phyloP scores from a whole-genome alignment of 345 rosid species.

The Chamaenerion angustifolium region DNA sequence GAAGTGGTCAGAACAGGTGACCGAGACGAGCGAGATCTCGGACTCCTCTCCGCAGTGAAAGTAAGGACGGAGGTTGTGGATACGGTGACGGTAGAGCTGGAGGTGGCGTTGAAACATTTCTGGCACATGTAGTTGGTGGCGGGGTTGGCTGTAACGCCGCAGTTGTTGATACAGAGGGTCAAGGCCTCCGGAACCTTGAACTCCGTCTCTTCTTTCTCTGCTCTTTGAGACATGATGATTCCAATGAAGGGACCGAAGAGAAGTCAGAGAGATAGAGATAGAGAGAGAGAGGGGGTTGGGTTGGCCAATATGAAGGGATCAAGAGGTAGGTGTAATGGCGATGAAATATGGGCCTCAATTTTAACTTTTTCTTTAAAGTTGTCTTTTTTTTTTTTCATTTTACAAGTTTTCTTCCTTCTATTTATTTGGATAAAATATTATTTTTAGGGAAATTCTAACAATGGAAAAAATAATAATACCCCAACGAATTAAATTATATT shows the following conservation, averaged over 20 bases:
- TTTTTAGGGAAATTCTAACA: too few relatives aligned
- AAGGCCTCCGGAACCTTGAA: slow-evolving; percentile 75
- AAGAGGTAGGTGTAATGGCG: too few relatives aligned
- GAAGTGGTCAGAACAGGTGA: slow-evolving; percentile 14
- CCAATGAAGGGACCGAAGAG: too few relatives aligned
- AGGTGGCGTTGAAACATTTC: slow-evolving; percentile 68
- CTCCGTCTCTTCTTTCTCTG: slow-evolving; percentile 95
- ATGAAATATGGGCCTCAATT: too few relatives aligned
- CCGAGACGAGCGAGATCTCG: slow-evolving; percentile 41
- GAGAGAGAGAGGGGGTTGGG: not conserved
- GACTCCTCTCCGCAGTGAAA: slow-evolving; percentile 24
- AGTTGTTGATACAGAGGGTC: slow-evolving; percentile 61
- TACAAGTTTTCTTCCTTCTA: too few relatives aligned
- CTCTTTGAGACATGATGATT: slow-evolving; percentile 53
- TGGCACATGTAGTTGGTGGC: slow-evolving; percentile 95
- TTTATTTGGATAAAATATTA: too few relatives aligned
- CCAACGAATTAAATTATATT: too few relatives aligned
- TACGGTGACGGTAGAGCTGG: slow-evolving; percentile 8
- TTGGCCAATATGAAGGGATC: not conserved
- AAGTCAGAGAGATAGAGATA: not conserved
- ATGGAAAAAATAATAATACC: too few relatives aligned
- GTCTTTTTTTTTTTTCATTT: too few relatives aligned
- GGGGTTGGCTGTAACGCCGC: slow-evolving; percentile 76
- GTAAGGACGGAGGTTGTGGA: slow-evolving; percentile 13
- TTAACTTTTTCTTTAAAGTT: too few relatives aligned